Base-by-base conservation (phyloP, 192 early-diverging fungal species). In the Linnemannia schmuckeri region DNA sequence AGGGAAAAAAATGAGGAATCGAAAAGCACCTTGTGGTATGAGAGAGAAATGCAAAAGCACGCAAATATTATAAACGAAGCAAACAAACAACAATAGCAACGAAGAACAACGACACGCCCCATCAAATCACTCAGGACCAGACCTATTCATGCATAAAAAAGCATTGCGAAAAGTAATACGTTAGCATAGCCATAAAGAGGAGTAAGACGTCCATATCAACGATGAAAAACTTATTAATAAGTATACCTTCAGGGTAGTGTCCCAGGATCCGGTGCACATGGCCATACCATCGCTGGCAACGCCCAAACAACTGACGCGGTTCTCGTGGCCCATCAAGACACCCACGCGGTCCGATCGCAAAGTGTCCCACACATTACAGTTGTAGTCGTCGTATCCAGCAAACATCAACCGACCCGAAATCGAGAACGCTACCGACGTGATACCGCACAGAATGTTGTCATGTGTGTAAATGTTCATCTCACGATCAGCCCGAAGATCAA, bases 331-430 rank as follows among this genome's bases (percentile, higher is more conserved):
- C 54, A 96, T 94, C 78, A 99, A 83, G 10, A 98, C 97, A 49
- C 97, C 97, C 22, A 99, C 97, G 70, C 98, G 91, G 72, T 99
- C 95, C 66, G 97, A 96, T 90, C 98, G 97, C 54, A 99, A 92
- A 40, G 97, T 98, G 89, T 99, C 99, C 99, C 99, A 99, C 18
- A 99, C 97, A 82, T 99, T 98, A 93, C 97, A 99, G 91, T 99
- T 98, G 89, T 97, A 99, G 89, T 99, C 98, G 83, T 99, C 99
- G 81, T 99, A 99, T 35, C 99, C 99, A 38, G 98, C 97, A 95
- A 99, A 99, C 77, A 99, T 87, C 41, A 99, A 89, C 27, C 99
- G 94, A 30, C 99, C 99, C 8, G 97, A 98, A 77, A 98, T 94
- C 77, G 98, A 99, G 85, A 99, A 99, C 7, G 94, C 98, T 27